Base-by-base conservation (phyloP, 2,329 filamentous ascomycete genomes). In the Fusarium algeriense region DNA sequence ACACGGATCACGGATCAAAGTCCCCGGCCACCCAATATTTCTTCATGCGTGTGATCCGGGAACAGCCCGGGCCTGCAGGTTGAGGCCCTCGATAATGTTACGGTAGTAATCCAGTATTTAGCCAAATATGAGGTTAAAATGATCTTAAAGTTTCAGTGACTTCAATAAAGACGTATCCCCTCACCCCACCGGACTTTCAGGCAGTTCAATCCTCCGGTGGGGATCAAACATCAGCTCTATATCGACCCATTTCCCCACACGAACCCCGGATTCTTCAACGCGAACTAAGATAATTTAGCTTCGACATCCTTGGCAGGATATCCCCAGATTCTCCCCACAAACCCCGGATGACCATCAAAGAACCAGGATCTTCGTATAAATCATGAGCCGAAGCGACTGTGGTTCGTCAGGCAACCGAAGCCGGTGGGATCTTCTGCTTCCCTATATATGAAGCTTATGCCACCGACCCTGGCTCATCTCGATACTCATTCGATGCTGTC, bases 261-360 rank as follows among this genome's bases (percentile, higher is more conserved):
- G 28, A 64, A 64, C 61, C 43, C 61, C 43, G 26, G 37, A 20
- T 48, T 64, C 60, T 32, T 30, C 38, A 48, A 35, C 17, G 19
- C 26, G 32, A 44, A 37, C 60, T 46, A 64, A 60, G 35, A 20
- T 41, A 26, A 48, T 20, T 23, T 23, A 30, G 30, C 43, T 23
- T 55, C 48, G 23, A 32, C 20, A 35, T 37, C 34, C 54, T 62
- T 62, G 19, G 35, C 35, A 37, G 35, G 32, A 32, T 26, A 57
- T 64, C 62, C 60, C 62, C 62, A 7, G 62, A 49, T 26, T 64
- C 43, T 64, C 62, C 37, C 62, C 62, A 48, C 62, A 57, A 64
- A 34, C 37, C 60, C 37, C 43, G 60, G 49, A 13, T 52, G 32
- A 62, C 38, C 44, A 62, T 30, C 23, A 20, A 19, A 35, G 34